phyloP scores from a whole-genome alignment of 352 stramenopile genomes.

The Phytopythium ostracodes region DNA sequence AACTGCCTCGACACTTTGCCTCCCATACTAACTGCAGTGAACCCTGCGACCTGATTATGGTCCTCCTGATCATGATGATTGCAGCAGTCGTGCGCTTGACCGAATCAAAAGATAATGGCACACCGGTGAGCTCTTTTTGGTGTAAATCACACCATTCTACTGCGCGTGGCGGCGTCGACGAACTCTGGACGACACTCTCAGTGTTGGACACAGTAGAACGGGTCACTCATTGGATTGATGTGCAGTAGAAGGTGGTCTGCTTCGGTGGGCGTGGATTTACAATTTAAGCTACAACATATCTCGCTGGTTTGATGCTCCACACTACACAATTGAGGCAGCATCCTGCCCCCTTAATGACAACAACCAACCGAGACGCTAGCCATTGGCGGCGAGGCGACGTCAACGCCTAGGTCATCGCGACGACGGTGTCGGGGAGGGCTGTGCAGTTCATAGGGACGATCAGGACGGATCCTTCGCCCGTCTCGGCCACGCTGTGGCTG shows the following conservation, averaged over 20 bases:
- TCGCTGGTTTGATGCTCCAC: too few relatives aligned
- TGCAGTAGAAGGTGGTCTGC: too few relatives aligned
- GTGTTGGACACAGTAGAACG: too few relatives aligned
- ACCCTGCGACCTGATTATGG: not conserved
- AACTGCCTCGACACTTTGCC: too few relatives aligned
- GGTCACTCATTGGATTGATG: too few relatives aligned
- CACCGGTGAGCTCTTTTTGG: not conserved
- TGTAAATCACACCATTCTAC: not conserved
- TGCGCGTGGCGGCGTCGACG: too few relatives aligned
- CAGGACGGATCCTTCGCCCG: conserved; percentile 10
- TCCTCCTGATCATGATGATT: not conserved
- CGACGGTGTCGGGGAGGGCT: conserved; percentile 9
- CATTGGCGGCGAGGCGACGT: not conserved
- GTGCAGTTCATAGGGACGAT: conserved; percentile 15
- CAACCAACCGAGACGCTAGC: too few relatives aligned
- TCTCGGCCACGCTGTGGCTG: conserved; percentile 12
- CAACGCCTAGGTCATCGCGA: conserved; percentile 9
- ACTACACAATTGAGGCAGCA: too few relatives aligned
- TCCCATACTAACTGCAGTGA: not conserved
- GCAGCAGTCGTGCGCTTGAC: not conserved
- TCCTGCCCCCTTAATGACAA: not conserved
- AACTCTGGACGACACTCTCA: too few relatives aligned
- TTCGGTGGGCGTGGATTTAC: too few relatives aligned
- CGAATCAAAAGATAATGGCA: not conserved
- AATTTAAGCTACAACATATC: too few relatives aligned